These are phyloP conservation scores for Hypoxylon rubiginosum DNA, from an alignment of 2,329 filamentous ascomycete species.

Conservation along the genomic window DNA sequence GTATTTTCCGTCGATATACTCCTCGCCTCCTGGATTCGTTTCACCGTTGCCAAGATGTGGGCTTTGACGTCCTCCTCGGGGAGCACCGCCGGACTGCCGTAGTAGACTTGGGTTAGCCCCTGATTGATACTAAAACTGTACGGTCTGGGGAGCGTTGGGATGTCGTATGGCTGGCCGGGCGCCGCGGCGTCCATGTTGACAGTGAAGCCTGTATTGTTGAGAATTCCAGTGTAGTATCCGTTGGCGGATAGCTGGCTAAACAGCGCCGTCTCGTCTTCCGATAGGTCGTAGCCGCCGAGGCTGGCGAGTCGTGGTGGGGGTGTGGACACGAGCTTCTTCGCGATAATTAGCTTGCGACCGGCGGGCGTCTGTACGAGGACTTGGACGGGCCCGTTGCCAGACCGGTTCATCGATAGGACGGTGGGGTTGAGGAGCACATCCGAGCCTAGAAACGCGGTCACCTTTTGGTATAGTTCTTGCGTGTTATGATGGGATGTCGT, in stretches of 20 bases:
- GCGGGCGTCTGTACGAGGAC: constrained; percentile 45
- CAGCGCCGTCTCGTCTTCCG: constrained; percentile 50
- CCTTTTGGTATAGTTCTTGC: constrained; percentile 27
- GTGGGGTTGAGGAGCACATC: constrained; percentile 34
- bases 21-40: constrained; percentile 11
- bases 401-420: constrained; percentile 19
- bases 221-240: constrained; percentile 56
- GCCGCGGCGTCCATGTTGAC: neutral
- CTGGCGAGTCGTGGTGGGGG: constrained; percentile 56
- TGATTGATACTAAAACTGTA: neutral
- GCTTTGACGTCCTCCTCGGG: constrained; percentile 26
- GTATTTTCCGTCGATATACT: neutral
- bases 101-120: constrained; percentile 23
- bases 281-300: constrained; percentile 55
- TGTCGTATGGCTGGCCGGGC: constrained; percentile 10
- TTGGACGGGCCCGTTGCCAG: constrained; percentile 26
- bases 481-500: constrained; percentile 21
- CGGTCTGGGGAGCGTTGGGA: constrained; percentile 19
- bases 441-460: constrained; percentile 20
- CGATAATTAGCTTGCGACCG: constrained; percentile 52
- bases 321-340: constrained; percentile 58
- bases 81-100: constrained; percentile 16
- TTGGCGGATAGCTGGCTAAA: constrained; percentile 56
- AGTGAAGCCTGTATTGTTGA: constrained; percentile 55
- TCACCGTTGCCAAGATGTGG: constrained; percentile 12